Base-by-base conservation (phyloP, 805 yeast genomes). In the Jamesozyma gamospora region DNA sequence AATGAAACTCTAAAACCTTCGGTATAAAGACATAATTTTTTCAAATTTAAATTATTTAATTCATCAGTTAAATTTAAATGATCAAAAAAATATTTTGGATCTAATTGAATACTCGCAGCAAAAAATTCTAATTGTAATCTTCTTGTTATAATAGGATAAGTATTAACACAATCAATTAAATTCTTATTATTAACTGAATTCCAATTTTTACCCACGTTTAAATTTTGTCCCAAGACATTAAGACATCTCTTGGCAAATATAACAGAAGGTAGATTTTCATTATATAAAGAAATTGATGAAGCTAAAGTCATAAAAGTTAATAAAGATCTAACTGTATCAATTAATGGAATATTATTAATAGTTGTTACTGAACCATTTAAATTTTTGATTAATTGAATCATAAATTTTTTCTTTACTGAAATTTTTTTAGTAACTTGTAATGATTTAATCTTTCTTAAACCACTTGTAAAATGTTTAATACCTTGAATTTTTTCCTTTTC, bases 1-100 rank as follows among this genome's bases (percentile, higher is more conserved):
- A 60, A 52, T 35, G 55, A 56, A 2, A 55, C 43, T 41, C 52
- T 56, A 33, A 64, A 49, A 4, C 65, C 63, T 18, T 66, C 64
- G 3, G 58, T 54, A 5, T 60, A 53, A 18, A 63, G 47, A 24
- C 52, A 50, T 36, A 64, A 40, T 10, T 55, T 41, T 16, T 44
- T 33, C 14, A 44, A 36, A 28, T 45, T 47, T 6, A 41, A 26
- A 13, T 37, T 38, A 21, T 35, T 41, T 27, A 44, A 40, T 18
- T 42, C 44, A 7, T 43, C 40, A 14, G 44, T 51, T n/a, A 46
- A 35, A 14, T 43, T 34, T 14, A 57, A 37, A 33, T 42, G 56
- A 8, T 52, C 52, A 34, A 61, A 41, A 18, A 61, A 53, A 3
- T 50, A 40, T 18, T 49, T 44, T 9, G 59, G 56, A 30, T 60